A percentile compares a stretch with the other conserved stretches of the same genome.
These are phyloP conservation scores for Globisporangium radiosum DNA, from an alignment of 352 stramenopile genomes.

Conservation along the genomic window DNA sequence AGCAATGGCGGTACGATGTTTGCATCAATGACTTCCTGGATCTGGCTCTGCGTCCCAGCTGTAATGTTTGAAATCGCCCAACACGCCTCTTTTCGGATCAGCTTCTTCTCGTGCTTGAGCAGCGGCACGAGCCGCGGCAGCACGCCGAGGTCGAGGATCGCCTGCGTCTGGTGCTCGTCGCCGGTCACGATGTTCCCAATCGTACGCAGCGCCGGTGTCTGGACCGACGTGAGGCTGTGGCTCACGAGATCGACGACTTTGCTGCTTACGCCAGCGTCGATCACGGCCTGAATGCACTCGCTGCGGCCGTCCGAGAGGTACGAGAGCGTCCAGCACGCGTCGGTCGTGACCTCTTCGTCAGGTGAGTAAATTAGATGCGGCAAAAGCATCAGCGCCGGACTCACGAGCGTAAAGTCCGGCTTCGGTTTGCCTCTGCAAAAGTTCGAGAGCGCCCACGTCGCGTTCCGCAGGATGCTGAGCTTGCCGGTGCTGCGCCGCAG, in stretches of 20 bases:
- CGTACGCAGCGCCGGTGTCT: conserved; percentile 77
- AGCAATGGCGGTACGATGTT: conserved; percentile 97
- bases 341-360: conserved; percentile 99
- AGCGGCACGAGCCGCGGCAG: conserved; percentile 94
- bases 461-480: conserved; percentile 95
- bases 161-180: conserved; percentile 98
- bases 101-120: conserved; percentile 94
- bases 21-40: conserved; percentile 96
- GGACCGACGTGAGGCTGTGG: conserved; percentile 70
- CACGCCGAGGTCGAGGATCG: conserved; percentile 97
- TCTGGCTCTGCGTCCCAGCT: conserved; percentile 98
- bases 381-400: conserved; percentile 91
- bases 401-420: conserved; percentile 79
- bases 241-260: conserved; percentile 95
- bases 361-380: conserved; percentile 95
- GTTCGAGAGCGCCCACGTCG: conserved; percentile 99
- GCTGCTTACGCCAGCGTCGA: conserved; percentile 94
- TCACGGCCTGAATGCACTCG: conserved; percentile 98
- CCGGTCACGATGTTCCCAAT: conserved; percentile 99
- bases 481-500: conserved; percentile 46
- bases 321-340: conserved; percentile 98
- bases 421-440: conserved; percentile 93
- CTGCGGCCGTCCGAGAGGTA: conserved; percentile 98
- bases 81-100: conserved; percentile 98
- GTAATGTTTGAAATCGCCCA: conserved; percentile 99